A percentile compares a stretch with the other conserved stretches of the same genome.
phyloP scores from a whole-genome alignment of 2,329 filamentous ascomycete species.

The Canariomyces notabilis region DNA sequence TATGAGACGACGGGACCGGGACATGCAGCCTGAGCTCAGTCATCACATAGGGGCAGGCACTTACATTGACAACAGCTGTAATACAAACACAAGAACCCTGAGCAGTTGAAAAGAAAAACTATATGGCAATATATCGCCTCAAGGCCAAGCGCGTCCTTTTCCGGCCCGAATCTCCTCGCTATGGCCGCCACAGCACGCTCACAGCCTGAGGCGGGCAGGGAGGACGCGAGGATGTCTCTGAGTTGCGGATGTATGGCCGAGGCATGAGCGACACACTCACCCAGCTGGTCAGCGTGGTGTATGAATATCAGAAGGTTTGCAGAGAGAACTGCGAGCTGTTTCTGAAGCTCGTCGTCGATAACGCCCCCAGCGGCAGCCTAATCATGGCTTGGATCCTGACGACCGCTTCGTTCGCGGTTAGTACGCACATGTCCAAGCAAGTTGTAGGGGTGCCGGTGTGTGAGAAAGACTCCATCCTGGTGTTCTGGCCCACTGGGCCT shows the following conservation, averaged over 20 bases:
- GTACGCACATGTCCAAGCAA: neutral
- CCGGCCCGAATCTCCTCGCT: neutral
- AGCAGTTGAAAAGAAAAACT: neutral
- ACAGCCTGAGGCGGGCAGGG: conserved; percentile 3
- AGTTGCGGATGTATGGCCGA: conserved; percentile 1
- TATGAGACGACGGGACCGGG: no score
- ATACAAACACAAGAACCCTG: conserved; percentile 11
- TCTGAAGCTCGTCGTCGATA: neutral
- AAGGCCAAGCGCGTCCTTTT: neutral
- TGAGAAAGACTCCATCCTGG: neutral
- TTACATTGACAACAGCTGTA: conserved; percentile 15
- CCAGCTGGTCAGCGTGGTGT: conserved; percentile 12
- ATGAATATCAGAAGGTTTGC: conserved; percentile 11
- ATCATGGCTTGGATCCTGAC: neutral
- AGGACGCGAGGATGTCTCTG: neutral
- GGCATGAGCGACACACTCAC: conserved; percentile 4
- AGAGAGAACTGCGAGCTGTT: conserved; percentile 1
- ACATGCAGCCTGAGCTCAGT: neutral
- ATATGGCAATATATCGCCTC: conserved; percentile 3
- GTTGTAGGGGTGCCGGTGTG: neutral
- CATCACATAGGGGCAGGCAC: neutral
- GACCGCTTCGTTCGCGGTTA: neutral
- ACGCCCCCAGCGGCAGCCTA: neutral
- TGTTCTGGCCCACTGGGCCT: no score
- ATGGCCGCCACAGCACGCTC: neutral